These are phyloP conservation scores for Kuraishia floccosa DNA, from an alignment of 805 yeast genomes.

Conservation along the genomic window DNA sequence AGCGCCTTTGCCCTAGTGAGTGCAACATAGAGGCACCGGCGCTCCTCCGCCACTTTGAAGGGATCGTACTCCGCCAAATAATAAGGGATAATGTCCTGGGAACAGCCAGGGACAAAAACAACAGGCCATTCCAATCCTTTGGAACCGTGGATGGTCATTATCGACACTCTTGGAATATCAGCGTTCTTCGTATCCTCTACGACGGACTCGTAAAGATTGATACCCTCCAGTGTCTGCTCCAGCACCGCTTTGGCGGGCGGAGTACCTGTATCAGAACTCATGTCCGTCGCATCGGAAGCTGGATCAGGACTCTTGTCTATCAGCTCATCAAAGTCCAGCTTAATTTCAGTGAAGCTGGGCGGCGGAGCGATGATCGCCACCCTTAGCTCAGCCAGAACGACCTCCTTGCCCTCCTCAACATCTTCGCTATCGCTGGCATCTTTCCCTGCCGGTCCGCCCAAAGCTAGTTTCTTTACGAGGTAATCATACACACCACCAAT, in stretches of 20 bases:
- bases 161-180: constrained; percentile 12
- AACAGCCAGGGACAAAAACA: constrained; percentile 69
- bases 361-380: constrained; percentile 14
- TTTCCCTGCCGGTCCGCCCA: not conserved
- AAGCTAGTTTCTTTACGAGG: constrained; percentile 4
- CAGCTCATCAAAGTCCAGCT: constrained; percentile 11
- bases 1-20: constrained; percentile 61
- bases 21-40: constrained; percentile 83
- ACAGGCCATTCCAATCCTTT: constrained; percentile 96
- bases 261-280: constrained; percentile 8
- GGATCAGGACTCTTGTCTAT: constrained; percentile 9
- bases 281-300: constrained; percentile 11
- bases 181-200: constrained; percentile 4
- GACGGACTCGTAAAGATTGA: constrained; percentile 16
- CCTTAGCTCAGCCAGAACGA: constrained; percentile 15
- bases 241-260: constrained; percentile 8
- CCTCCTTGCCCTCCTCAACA: constrained; percentile 2
- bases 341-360: no score
- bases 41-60: constrained; percentile 45
- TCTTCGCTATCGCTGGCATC: constrained; percentile 2
- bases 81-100: constrained; percentile 57
- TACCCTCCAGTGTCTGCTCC: constrained; percentile 18
- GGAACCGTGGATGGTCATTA: constrained; percentile 86
- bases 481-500: not conserved
- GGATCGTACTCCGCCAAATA: constrained; percentile 19